Evolutionary conservation across 352 stramenopile species (phyloP).

Genomic region (Plasmopara viticola): DNA sequence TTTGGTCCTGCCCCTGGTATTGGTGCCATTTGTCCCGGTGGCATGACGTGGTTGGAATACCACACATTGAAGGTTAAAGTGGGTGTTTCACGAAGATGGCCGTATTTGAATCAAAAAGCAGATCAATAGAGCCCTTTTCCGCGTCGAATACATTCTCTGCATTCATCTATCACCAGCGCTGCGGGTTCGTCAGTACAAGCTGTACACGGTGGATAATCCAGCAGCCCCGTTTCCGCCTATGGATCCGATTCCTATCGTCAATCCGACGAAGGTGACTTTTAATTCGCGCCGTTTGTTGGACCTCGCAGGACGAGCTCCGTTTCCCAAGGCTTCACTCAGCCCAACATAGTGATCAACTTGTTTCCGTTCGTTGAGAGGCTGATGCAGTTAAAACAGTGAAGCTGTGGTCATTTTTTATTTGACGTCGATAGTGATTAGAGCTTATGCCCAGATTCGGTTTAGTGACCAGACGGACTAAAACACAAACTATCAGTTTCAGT

Average conservation of each 20-base stretch:
- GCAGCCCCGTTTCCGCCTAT: not conserved
- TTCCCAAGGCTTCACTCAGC: not conserved
- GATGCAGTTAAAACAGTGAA: not conserved
- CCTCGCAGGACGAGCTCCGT: not conserved
- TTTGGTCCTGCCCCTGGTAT: not conserved
- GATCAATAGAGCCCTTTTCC: not conserved
- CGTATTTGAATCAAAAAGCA: not conserved
- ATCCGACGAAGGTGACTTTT: not conserved
- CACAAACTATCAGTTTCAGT: no score
- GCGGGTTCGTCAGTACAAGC: not conserved
- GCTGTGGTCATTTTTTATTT: no score
- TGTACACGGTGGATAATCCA: constrained; percentile 1
- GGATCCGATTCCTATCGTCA: constrained; percentile 1
- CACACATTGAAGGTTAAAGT: not conserved
- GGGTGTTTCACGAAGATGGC: not conserved
- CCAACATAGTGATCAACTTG: not conserved
- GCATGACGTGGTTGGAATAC: not conserved
- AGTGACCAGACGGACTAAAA: no score
- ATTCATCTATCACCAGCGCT: not conserved
- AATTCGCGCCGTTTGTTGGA: not conserved
- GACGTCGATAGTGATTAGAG: no score
- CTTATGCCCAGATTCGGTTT: no score
- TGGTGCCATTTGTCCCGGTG: not conserved
- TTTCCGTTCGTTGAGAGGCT: not conserved
- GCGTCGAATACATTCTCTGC: constrained; percentile 1